These are phyloP conservation scores for Alternaria sp. DNA, from an alignment of 2,329 filamentous ascomycete species.

Conservation along the genomic window DNA sequence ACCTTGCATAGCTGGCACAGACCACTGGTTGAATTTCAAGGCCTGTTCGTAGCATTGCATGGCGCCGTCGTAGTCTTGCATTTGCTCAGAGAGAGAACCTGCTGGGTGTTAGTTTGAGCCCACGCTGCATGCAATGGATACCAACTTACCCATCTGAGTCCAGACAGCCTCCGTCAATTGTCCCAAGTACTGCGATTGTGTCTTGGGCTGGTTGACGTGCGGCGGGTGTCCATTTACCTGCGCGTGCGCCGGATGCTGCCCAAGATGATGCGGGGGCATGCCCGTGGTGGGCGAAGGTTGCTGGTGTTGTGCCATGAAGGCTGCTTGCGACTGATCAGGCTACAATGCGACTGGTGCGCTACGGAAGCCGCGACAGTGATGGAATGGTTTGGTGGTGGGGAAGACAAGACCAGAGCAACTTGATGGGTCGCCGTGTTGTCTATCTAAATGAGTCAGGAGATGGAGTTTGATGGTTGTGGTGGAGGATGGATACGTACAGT, in stretches of 20 bases:
- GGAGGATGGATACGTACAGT: slow-evolving; percentile 9
- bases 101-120: slow-evolving; percentile 16
- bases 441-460: slow-evolving; percentile 6
- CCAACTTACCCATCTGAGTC: slow-evolving; percentile 84
- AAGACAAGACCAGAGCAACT: slow-evolving; percentile 9
- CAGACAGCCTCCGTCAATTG: slow-evolving; percentile 87
- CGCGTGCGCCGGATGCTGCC: slow-evolving; percentile 70
- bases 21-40: slow-evolving; percentile 85
- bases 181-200: slow-evolving; percentile 77
- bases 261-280: slow-evolving; percentile 73
- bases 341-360: slow-evolving; percentile 23
- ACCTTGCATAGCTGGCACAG: slow-evolving; percentile 89
- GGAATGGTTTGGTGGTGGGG: slow-evolving; percentile 13
- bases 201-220: slow-evolving; percentile 66
- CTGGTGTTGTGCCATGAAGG: slow-evolving; percentile 72
- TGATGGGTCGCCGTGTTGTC: slow-evolving; percentile 2
- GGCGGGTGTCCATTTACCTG: slow-evolving; percentile 64
- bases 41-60: slow-evolving; percentile 92
- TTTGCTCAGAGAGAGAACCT: slow-evolving; percentile 87
- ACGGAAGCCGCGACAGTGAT: slow-evolving; percentile 21
- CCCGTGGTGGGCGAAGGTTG: slow-evolving; percentile 82
- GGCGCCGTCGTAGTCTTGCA: slow-evolving; percentile 88
- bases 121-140: slow-evolving; percentile 21
- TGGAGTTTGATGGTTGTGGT: slow-evolving; percentile 7
- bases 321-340: slow-evolving; percentile 16